Evolutionary conservation across 352 stramenopile genomes (phyloP).

Genomic region (Globisporangium carolinianum): DNA sequence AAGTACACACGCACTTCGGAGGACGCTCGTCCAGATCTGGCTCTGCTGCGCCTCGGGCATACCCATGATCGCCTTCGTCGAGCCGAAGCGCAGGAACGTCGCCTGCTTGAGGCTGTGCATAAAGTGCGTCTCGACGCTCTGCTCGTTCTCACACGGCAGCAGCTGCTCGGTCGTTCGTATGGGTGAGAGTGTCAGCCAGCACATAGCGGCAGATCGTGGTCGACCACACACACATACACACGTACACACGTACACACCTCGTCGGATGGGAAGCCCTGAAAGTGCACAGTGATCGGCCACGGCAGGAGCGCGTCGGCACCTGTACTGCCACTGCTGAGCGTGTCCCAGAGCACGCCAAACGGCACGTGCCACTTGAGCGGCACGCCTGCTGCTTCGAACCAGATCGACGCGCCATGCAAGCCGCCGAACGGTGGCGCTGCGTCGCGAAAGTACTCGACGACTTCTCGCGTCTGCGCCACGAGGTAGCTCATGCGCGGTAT

Average conservation of each 20-base stretch:
- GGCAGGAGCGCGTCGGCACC: constrained; percentile 32
- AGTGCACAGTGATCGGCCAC: constrained; percentile 75
- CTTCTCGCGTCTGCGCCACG: constrained; percentile 57
- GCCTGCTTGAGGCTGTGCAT: constrained; percentile 85
- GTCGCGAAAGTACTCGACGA: constrained; percentile 77
- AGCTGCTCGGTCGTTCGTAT: constrained; percentile 18
- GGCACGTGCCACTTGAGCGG: constrained; percentile 78
- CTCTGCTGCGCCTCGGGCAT: constrained; percentile 74
- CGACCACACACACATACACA: too few species aligned
- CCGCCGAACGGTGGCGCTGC: constrained; percentile 55
- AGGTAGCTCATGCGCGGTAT: constrained; percentile 79
- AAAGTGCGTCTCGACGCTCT: constrained; percentile 72
- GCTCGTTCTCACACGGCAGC: constrained; percentile 68
- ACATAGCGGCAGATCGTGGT: too few species aligned
- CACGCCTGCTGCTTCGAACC: constrained; percentile 55
- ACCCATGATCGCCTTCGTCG: constrained; percentile 76
- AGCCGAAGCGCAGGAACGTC: constrained; percentile 63
- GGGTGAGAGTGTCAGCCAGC: too few species aligned
- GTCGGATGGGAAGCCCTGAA: constrained; percentile 57
- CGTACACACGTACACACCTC: constrained; percentile 15
- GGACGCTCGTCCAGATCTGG: constrained; percentile 74
- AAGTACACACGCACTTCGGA: constrained; percentile 35
- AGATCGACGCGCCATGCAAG: constrained; percentile 48
- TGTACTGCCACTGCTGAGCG: constrained; percentile 16
- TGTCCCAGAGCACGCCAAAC: constrained; percentile 65